Evolutionary conservation across 176 grass and related monocot species (phyloP).

Genomic region (Elaeis guineensis): DNA sequence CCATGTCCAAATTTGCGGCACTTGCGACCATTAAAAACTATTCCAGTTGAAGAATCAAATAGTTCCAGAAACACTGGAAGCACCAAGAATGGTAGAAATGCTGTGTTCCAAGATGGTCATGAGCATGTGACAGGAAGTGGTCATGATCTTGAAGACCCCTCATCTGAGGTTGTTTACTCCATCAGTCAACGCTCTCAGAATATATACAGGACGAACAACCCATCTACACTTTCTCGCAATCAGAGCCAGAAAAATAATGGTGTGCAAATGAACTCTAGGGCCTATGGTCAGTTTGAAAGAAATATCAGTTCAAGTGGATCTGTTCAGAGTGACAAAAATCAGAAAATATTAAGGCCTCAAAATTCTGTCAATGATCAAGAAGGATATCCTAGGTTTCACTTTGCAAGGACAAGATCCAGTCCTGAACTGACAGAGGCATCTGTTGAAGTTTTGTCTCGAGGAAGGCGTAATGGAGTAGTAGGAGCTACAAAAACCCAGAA

Average conservation of each 20-base stretch:
- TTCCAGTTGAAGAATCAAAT: constrained; percentile 39
- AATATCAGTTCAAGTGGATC: constrained; percentile 43
- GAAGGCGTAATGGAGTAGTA: constrained; percentile 28
- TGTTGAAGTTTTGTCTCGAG: constrained; percentile 41
- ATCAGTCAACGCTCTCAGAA: constrained; percentile 23
- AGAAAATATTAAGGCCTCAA: constrained; percentile 32
- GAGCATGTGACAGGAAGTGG: constrained; percentile 34
- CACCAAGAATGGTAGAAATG: constrained; percentile 32
- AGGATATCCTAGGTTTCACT: constrained; percentile 45
- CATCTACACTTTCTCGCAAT: constrained; percentile 30
- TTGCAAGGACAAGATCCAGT: constrained; percentile 78
- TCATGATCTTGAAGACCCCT: constrained; percentile 25
- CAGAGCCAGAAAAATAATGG: constrained; percentile 35
- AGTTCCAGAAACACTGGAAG: constrained; percentile 23
- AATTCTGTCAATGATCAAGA: constrained; percentile 34
- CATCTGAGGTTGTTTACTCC: constrained; percentile 30
- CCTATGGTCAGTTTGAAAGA: constrained; percentile 57
- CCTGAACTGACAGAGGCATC: constrained; percentile 76
- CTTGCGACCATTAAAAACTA: constrained; percentile 20
- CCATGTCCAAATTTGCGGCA: constrained; percentile 29
- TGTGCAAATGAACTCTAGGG: constrained; percentile 29
- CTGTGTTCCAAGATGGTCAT: constrained; percentile 25
- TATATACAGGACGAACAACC: constrained; percentile 15
- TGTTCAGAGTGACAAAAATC: constrained; percentile 43
- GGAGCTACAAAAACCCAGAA: constrained; percentile 28